Evolutionary conservation across 2,329 filamentous ascomycete species (phyloP).

Genomic region (Colletotrichum orbiculare): DNA sequence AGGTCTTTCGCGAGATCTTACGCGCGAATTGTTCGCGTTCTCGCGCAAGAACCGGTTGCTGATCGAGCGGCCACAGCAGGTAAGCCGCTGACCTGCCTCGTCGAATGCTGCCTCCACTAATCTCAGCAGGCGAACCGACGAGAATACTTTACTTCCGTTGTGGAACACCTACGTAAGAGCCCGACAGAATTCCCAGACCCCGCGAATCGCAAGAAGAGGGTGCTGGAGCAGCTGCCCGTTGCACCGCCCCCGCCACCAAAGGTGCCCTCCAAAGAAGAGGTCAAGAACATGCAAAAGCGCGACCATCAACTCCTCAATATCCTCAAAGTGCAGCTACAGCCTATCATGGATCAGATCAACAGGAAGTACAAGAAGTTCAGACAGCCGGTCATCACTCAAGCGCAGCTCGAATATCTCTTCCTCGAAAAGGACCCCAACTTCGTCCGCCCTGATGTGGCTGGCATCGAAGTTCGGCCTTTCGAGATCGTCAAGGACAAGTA

Average conservation of each 20-base stretch:
- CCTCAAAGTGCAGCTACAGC: constrained; percentile 89
- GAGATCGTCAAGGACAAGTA: constrained; percentile 84
- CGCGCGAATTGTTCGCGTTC: constrained; percentile 86
- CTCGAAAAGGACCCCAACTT: constrained; percentile 83
- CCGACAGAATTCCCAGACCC: constrained; percentile 91
- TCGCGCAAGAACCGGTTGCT: constrained; percentile 81
- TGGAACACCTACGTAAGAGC: constrained; percentile 80
- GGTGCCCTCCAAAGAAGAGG: constrained; percentile 79
- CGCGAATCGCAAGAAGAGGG: constrained; percentile 85
- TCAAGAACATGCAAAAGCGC: constrained; percentile 81
- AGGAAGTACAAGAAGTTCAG: constrained; percentile 89
- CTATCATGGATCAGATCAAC: constrained; percentile 97
- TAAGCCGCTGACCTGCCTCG: constrained; percentile 48
- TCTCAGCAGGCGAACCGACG: constrained; percentile 67
- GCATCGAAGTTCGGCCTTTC: constrained; percentile 74
- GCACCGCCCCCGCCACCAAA: constrained; percentile 78
- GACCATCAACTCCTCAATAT: constrained; percentile 88
- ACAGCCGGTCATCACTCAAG: constrained; percentile 79
- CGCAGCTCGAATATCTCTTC: constrained; percentile 82
- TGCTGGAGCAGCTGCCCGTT: constrained; percentile 80
- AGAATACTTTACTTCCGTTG: constrained; percentile 82
- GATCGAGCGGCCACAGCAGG: constrained; percentile 73
- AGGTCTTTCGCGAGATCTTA: constrained; percentile 70
- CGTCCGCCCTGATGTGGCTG: constrained; percentile 67
- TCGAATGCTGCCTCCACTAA: constrained; percentile 41